These are phyloP conservation scores for Xylariaceae sp. DNA, from an alignment of 2,329 filamentous ascomycete species.

Conservation along the genomic window DNA sequence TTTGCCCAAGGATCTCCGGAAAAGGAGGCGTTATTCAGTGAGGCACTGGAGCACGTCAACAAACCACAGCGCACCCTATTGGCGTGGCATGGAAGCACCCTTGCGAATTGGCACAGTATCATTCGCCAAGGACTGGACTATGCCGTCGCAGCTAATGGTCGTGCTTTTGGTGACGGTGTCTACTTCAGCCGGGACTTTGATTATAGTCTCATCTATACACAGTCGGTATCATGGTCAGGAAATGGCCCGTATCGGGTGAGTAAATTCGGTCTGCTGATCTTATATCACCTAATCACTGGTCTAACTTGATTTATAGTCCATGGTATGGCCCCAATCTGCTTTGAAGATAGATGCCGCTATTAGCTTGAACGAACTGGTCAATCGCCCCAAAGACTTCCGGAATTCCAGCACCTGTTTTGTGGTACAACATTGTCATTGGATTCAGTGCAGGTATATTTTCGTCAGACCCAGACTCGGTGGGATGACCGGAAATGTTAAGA, in stretches of 20 bases:
- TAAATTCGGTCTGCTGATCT: neutral
- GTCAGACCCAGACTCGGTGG: conserved; percentile 32
- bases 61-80: conserved; percentile 64
- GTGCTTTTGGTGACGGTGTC: conserved; percentile 76
- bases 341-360: conserved; percentile 63
- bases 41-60: conserved; percentile 56
- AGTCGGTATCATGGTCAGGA: too few species aligned
- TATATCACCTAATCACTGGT: neutral
- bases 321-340: conserved; percentile 66
- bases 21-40: conserved; percentile 76
- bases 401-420: conserved; percentile 66
- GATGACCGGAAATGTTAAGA: neutral
- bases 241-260: neutral
- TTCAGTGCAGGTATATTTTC: conserved; percentile 86
- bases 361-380: conserved; percentile 85
- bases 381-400: conserved; percentile 65
- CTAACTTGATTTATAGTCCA: conserved; percentile 1
- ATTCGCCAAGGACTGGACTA: conserved; percentile 81
- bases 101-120: conserved; percentile 88
- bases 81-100: conserved; percentile 80
- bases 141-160: conserved; percentile 62
- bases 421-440: conserved; percentile 78
- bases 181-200: conserved; percentile 71
- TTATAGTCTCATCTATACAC: conserved; percentile 58
- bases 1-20: conserved; percentile 88